Base-by-base conservation (phyloP, 202 grass and related monocot genomes). In the Alloteropsis angusta region DNA sequence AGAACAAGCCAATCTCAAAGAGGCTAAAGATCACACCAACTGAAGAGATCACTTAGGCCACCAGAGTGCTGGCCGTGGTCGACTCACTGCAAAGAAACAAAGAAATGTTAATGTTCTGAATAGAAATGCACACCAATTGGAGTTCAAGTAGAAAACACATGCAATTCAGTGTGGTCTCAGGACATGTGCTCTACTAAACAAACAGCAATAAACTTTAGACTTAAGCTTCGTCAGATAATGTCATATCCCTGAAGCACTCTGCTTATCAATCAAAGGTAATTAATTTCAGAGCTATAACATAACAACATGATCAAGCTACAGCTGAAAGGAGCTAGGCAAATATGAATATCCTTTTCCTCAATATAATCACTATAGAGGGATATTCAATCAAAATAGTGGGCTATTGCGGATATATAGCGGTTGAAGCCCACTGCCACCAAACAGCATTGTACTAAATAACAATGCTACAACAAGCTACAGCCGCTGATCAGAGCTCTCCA, bases 1-100 rank as follows among this genome's bases (percentile, higher is more conserved):
- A 74, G 67, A 82, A 73, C 48, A 77, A 68, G 66, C 52, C 52
- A 21, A 60, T 63, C 53, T 43, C 15, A 5, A 67, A 47, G 43
- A 52, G 19, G 18, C 67, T 23, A 69, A 49, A 13, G 50, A 42
- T 67, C 59, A 67, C 60, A 45, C 32, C 68, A 52, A 22, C 46
- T 50, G 69, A 69, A 62, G 54, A 70, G 67, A 14, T 58, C 80
- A 26, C 36, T 72, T 91, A 91, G 50, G 89, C 89, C 57, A 91
- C 89, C 38, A 91, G 82, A 42, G 89, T 91, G 77, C 85, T 91
- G 60, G 89, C 85, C 6, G 89, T 91, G 72, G 77, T 85, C 0
- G 89, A 88, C 67, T 88, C 89, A 15, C 87, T 85, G 78, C 72
- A 1, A 56, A 61, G 19, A 46, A 57, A 2, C 8, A 75, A 65